These are phyloP conservation scores for Pseudovirgaria hyperparasitica DNA, from an alignment of 2,329 filamentous ascomycete species.

Conservation along the genomic window DNA sequence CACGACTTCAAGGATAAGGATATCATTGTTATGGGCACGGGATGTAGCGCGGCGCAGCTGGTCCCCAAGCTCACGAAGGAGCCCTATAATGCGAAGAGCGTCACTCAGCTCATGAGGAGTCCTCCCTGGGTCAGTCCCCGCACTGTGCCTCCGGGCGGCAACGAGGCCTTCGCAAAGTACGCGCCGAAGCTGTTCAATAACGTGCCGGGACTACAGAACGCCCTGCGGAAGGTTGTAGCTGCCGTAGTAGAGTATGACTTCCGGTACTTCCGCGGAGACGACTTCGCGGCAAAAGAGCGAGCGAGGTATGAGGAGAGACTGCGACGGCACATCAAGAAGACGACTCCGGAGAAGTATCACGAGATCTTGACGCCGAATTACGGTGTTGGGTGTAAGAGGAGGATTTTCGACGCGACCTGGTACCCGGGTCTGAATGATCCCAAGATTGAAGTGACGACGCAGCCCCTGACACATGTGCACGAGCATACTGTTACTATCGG, in stretches of 20 bases:
- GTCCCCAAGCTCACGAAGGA: constrained; percentile 37
- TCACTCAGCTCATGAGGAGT: constrained; percentile 47
- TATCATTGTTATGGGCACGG: constrained; percentile 45
- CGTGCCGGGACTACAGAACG: constrained; percentile 38
- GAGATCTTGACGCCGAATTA: constrained; percentile 51
- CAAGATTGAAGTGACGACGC: constrained; percentile 42
- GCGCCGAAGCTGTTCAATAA: constrained; percentile 31
- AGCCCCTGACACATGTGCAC: constrained; percentile 36
- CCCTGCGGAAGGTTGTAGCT: constrained; percentile 34
- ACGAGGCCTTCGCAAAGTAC: constrained; percentile 34
- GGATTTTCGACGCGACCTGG: constrained; percentile 47
- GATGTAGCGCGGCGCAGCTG: constrained; percentile 45
- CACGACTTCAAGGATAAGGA: constrained; percentile 42
- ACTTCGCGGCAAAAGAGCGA: constrained; percentile 25
- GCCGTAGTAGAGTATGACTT: constrained; percentile 29
- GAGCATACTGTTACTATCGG: constrained; percentile 38
- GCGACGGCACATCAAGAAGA: constrained; percentile 33
- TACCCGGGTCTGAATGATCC: constrained; percentile 38
- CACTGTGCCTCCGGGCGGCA: constrained; percentile 21
- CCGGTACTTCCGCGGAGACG: constrained; percentile 32
- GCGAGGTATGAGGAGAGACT: constrained; percentile 29
- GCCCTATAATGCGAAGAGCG: constrained; percentile 37
- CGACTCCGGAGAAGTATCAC: constrained; percentile 46
- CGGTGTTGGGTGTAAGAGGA: constrained; percentile 50
- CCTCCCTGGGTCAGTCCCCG: constrained; percentile 43